phyloP scores from a whole-genome alignment of 371 early-diverging fungal genomes.

The Coemansia sp. region DNA sequence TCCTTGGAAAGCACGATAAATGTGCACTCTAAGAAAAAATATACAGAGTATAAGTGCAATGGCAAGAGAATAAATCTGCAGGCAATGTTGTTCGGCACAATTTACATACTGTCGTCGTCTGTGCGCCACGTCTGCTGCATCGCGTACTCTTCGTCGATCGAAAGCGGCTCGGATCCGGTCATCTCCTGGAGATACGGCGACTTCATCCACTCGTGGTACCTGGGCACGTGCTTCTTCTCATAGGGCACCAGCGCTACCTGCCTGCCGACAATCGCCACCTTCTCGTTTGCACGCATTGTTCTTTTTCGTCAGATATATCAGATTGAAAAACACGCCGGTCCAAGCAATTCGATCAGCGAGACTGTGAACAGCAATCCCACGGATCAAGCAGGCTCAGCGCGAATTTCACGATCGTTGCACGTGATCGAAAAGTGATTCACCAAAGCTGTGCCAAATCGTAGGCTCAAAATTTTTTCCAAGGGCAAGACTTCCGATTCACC shows the following conservation, averaged over 20 bases:
- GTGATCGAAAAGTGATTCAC: constrained; percentile 15
- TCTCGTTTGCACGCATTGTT: constrained; percentile 55
- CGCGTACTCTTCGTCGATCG: constrained; percentile 87
- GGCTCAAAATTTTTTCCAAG: background rate
- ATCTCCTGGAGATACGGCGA: constrained; percentile 84
- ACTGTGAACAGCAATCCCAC: too few relatives aligned
- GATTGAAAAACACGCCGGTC: background rate
- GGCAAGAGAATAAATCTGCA: background rate
- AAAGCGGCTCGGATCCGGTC: constrained; percentile 93
- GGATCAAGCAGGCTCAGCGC: too few relatives aligned
- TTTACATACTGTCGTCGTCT: constrained; percentile 66
- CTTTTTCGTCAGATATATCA: background rate
- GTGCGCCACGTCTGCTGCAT: constrained; percentile 90
- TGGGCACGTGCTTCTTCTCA: constrained; percentile 75
- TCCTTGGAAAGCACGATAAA: constrained; percentile 61
- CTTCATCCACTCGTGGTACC: constrained; percentile 95
- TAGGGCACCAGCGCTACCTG: constrained; percentile 83
- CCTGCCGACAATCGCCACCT: constrained; percentile 56
- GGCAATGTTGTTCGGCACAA: background rate
- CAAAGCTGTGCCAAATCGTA: background rate
- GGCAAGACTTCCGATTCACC: too few relatives aligned
- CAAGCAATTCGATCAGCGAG: too few relatives aligned
- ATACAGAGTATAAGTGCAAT: background rate
- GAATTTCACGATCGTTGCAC: background rate
- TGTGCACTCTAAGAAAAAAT: constrained; percentile 56